A percentile compares a stretch with the other conserved stretches of the same genome.
Conservation (phyloP, 345 rosid species). For the Ailanthus altissimus region DNA sequence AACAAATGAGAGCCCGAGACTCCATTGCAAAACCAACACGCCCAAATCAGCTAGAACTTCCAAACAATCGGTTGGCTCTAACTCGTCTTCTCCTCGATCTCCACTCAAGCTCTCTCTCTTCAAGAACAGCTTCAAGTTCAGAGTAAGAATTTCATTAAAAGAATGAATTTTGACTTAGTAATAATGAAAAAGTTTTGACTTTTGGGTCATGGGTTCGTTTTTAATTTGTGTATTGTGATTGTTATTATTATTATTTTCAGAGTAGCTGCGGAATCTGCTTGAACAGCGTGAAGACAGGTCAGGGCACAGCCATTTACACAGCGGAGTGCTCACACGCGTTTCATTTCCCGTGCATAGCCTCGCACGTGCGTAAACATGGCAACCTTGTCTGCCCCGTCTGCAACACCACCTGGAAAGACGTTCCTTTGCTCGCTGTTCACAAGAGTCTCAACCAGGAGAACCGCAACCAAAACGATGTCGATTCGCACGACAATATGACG, state of each 20-base stretch:
- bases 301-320: slow-evolving; percentile 79
- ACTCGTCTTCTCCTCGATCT: slow-evolving; percentile 74
- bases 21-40: slow-evolving; percentile 34
- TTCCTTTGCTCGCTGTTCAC: slow-evolving; percentile 55
- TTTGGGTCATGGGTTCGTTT: background rate
- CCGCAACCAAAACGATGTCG: slow-evolving; percentile 22
- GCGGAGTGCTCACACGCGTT: slow-evolving; percentile 85
- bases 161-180: background rate
- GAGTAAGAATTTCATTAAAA: slow-evolving; percentile 45
- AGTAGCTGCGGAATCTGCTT: slow-evolving; percentile 76
- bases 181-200: background rate
- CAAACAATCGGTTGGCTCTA: slow-evolving; percentile 38
- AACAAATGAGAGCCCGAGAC: slow-evolving; percentile 35
- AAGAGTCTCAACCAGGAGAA: slow-evolving; percentile 11
- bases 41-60: slow-evolving; percentile 34
- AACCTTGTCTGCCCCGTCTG: slow-evolving; percentile 79
- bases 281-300: slow-evolving; percentile 74
- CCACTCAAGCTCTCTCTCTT: slow-evolving; percentile 77
- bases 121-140: slow-evolving; percentile 78
- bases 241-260: slow-evolving; percentile 29
- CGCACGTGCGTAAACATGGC: slow-evolving; percentile 55
- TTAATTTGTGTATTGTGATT: background rate
- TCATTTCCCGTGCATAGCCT: slow-evolving; percentile 79
- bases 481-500: slow-evolving; percentile 10
- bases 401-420: slow-evolving; percentile 66